Base-by-base conservation (phyloP, 164 flowering plant species). In the Nymphaea colorata region DNA sequence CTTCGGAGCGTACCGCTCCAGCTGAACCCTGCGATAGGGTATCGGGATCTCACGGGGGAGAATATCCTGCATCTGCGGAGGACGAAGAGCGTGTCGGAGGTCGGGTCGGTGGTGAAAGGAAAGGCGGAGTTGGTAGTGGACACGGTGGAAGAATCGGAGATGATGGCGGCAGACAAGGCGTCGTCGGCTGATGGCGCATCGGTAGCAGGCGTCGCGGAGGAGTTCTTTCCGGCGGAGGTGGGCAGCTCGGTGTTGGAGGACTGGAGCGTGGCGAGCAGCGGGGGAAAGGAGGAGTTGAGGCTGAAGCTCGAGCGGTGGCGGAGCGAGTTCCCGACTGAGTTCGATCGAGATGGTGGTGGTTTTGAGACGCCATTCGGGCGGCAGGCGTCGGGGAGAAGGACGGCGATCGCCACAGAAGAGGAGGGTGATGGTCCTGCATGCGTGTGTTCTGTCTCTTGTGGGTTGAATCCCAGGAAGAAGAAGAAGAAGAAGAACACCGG, bases 1-100 rank as follows among this genome's bases (percentile, higher is more conserved):
- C 82, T 91, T 89, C 64, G 93, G 44, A 89, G 89, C 81, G 89
- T 93, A 95, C 97, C 98, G 0, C 61, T 93, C 42, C 86, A 85
- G 11, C 67, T 83, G 5, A 76, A 73, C 59, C 84, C 93, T 14
- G 88, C 93, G 2, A 78, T 87, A 3, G 93, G 90, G 2, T 86
- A 78, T 64, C 84, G 80, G 2, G 81, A 85, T 59, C 70, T 87
- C 11, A 83, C 87, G 87, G 87, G 85, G 2, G 41, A 12, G n/a
- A 61, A 10, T 17, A 81, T 93, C 10, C 36, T 12, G 2, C 73
- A 66, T 15, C 73, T 83, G 3, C 83, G 89, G 1, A 79, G 87
- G 0, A 73, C 76, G 6, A 76, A 76, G 72, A 85, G 91, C 71
- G 89, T 82, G 41, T 69, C 75, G 70, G 68, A 8, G n/a, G 43